Base-by-base conservation (phyloP, 352 stramenopile species). In the Nothophytophthora sp. region DNA sequence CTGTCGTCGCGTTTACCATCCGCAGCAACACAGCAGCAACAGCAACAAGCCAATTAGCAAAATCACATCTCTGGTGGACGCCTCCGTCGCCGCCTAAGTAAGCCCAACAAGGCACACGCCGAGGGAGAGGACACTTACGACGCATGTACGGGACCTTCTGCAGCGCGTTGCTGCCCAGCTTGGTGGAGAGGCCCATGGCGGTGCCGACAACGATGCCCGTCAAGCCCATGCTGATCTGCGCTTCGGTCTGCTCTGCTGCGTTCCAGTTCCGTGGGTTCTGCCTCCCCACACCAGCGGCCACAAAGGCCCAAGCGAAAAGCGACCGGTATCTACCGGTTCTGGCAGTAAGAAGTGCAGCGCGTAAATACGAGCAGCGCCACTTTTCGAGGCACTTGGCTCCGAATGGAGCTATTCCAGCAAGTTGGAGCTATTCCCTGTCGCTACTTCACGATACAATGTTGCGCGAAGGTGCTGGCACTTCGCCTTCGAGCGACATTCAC, bases 81-180 rank as follows among this genome's bases (percentile, higher is more conserved):
- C 27, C 5, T 18, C n/a, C 6, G 18, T 16, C 5, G 13, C 1
- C n/a, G n/a, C n/a, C n/a, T n/a, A 24, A 13, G 4, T 6, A n/a
- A 18, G 11, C 24, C 9, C 7, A 2, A 1, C 8, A 32, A 3
- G 1, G 16, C 24, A 32, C 16, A 2, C 3, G 16, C 23, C 37
- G 23, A 27, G 18, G 38, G 7, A 19, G 22, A 32, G 10, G 15
- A 9, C 9, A 88, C 82, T 58, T 86, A 92, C 82, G 80, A 23
- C 82, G 75, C 80, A 90, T 92, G 53, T 86, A 82, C 34, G 83
- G 81, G 34, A 92, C 72, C 60, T 93, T 93, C 69, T 88, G 79
- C 51, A 93, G 70, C 40, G 73, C 69, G 59, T 93, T 93, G 65
- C 76, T 89, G 56, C 81, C 78, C 38, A 93, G 45, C 64, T 93